A percentile compares a stretch with the other conserved stretches of the same genome.
phyloP scores from a whole-genome alignment of 2,329 filamentous ascomycete species.

The Arthrinium phaeospermum region DNA sequence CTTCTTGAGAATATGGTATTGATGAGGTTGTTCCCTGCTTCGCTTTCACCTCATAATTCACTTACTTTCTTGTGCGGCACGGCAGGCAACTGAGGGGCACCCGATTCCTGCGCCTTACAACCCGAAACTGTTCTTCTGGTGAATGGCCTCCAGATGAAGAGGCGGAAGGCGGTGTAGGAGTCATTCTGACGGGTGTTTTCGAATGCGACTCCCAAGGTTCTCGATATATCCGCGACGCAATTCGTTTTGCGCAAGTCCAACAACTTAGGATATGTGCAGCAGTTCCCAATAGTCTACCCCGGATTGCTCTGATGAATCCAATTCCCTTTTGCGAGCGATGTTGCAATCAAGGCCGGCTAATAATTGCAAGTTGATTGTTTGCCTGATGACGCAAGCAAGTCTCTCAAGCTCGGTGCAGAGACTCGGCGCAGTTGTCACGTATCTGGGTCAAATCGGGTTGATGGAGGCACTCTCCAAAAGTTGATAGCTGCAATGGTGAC shows the following conservation, averaged over 20 bases:
- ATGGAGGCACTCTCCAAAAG: background rate
- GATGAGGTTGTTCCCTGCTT: background rate
- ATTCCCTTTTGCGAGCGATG: background rate
- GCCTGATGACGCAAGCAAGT: background rate
- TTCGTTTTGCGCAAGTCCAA: background rate
- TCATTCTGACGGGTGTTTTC: constrained; percentile 58
- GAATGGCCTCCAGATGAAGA: constrained; percentile 79
- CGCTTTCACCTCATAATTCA: constrained; percentile 25
- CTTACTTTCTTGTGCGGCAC: constrained; percentile 89
- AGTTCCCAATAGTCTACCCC: background rate
- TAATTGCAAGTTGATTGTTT: background rate
- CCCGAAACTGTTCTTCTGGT: constrained; percentile 83
- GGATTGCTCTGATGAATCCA: background rate
- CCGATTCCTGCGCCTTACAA: constrained; percentile 90
- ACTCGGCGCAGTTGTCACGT: background rate
- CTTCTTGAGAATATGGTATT: background rate
- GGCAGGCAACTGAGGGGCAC: constrained; percentile 91
- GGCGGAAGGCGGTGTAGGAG: constrained; percentile 78
- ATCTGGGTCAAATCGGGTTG: background rate
- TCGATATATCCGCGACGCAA: background rate
- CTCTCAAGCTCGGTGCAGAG: background rate
- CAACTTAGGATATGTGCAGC: background rate
- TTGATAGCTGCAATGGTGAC: background rate
- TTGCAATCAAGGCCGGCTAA: background rate
- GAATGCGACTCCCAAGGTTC: background rate